Conservation (phyloP, 2,329 filamentous ascomycete species). For the Aspergillus ruber region DNA sequence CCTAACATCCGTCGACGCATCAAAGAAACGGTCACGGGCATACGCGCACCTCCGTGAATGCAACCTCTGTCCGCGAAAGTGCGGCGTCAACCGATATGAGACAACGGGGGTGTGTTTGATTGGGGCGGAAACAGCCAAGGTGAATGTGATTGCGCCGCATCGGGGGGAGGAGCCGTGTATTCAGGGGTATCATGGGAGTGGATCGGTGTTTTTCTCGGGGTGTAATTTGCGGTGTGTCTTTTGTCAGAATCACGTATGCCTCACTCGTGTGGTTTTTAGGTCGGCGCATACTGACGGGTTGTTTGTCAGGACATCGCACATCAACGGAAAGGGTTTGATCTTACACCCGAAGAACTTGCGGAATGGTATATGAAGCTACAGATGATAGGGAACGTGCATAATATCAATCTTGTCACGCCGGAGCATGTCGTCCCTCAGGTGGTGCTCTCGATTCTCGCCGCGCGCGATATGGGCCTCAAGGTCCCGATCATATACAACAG, state of each 20-base stretch:
- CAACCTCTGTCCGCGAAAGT: slow-evolving; percentile 72
- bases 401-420: slow-evolving; percentile 81
- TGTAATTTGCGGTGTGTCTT: slow-evolving; percentile 67
- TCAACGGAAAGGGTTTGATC: slow-evolving; percentile 70
- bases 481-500: slow-evolving; percentile 81
- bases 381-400: slow-evolving; percentile 72
- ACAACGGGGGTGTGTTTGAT: slow-evolving; percentile 73
- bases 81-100: slow-evolving; percentile 74
- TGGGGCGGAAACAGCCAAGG: slow-evolving; percentile 64
- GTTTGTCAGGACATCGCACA: slow-evolving; percentile 62
- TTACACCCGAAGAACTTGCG: slow-evolving; percentile 70
- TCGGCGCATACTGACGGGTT: neutral
- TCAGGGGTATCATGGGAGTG: slow-evolving; percentile 73
- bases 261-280: neutral
- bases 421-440: slow-evolving; percentile 85
- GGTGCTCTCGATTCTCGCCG: slow-evolving; percentile 66
- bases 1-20: slow-evolving; percentile 60
- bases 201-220: slow-evolving; percentile 74
- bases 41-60: slow-evolving; percentile 71
- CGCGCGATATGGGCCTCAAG: slow-evolving; percentile 61
- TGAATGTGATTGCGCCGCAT: slow-evolving; percentile 79
- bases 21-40: slow-evolving; percentile 66
- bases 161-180: slow-evolving; percentile 81
- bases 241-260: slow-evolving; percentile 63
- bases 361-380: slow-evolving; percentile 82